Percentiles rank a stretch among this genome's conserved stretches.
Evolutionary conservation across 495 filamentous ascomycete species (phyloP).

Genomic region (Bacidia rubella): DNA sequence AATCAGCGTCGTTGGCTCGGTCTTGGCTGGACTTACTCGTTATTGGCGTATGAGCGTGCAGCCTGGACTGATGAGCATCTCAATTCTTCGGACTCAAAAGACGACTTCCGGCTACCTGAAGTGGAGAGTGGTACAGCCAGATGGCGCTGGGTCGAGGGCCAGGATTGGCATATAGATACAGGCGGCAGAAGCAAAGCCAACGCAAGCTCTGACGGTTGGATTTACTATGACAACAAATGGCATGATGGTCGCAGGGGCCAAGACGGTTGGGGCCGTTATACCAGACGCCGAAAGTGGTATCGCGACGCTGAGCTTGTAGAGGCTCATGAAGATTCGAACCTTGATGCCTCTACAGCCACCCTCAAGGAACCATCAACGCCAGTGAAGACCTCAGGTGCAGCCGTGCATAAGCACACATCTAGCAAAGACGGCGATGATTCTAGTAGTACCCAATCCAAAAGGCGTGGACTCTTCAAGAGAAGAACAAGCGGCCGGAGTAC

Average conservation of each 20-base stretch:
- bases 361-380: slow-evolving; percentile 17
- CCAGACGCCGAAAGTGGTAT: slow-evolving; percentile 86
- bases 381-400: slow-evolving; percentile 9
- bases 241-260: slow-evolving; percentile 74
- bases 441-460: slow-evolving; percentile 24
- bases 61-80: slow-evolving; percentile 96
- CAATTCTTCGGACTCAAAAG: slow-evolving; percentile 61
- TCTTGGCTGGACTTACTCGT: slow-evolving; percentile 81
- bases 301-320: slow-evolving; percentile 93
- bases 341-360: slow-evolving; percentile 27
- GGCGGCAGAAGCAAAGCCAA: slow-evolving; percentile 38
- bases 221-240: slow-evolving; percentile 99
- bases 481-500: slow-evolving; percentile 18
- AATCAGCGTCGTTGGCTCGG: slow-evolving; percentile 95
- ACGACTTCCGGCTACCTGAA: slow-evolving; percentile 75
- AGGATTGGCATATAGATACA: slow-evolving; percentile 81
- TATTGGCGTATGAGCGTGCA: slow-evolving; percentile 77
- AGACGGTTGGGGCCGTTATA: slow-evolving; percentile 94
- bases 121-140: slow-evolving; percentile 65
- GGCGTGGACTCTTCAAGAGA: slow-evolving; percentile 22
- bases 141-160: slow-evolving; percentile 81
- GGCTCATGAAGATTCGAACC: slow-evolving; percentile 31
- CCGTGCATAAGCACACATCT: slow-evolving; percentile 22
- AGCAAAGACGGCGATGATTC: slow-evolving; percentile 19
- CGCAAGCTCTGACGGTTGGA: slow-evolving; percentile 65